These are phyloP conservation scores for Eimeria sp. DNA, from an alignment of 169 alveolate species.

Conservation along the genomic window DNA sequence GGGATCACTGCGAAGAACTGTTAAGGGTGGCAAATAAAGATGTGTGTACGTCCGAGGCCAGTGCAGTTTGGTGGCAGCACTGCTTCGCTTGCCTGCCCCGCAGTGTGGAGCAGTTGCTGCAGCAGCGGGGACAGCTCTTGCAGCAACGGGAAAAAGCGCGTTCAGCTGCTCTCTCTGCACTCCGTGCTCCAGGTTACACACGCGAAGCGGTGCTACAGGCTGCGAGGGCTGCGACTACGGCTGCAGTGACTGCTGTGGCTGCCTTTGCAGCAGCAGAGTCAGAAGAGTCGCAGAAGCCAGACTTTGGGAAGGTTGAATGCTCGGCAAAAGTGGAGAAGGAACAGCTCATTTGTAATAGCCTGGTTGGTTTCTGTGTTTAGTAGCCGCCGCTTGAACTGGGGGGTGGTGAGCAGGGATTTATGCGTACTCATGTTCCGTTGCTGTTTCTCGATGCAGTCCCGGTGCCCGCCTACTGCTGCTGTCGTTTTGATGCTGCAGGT, in stretches of 20 bases:
- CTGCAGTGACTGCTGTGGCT: conserved; percentile 37
- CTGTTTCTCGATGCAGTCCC: neutral
- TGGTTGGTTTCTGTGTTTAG: conserved; percentile 12
- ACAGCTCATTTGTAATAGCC: conserved; percentile 42
- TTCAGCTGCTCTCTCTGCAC: conserved; percentile 60
- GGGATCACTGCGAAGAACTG: conserved; percentile 7
- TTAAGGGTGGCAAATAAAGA: neutral
- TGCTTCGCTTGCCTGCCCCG: conserved; percentile 57
- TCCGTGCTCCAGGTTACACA: neutral
- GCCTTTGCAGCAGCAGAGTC: neutral
- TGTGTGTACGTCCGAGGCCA: neutral
- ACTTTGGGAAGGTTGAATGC: neutral
- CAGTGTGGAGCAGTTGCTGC: conserved; percentile 57
- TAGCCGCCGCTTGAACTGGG: neutral
- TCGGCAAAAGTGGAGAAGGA: neutral
- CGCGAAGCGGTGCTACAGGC: conserved; percentile 34
- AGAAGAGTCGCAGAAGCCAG: neutral
- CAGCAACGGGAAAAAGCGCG: conserved; percentile 8
- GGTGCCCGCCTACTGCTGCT: neutral
- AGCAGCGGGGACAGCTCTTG: conserved; percentile 36
- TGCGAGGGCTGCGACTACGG: conserved; percentile 38
- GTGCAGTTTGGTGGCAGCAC: conserved; percentile 68
- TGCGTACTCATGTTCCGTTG: neutral
- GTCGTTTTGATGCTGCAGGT: conserved; percentile 51
- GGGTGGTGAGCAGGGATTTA: neutral